Evolutionary conservation across 2,329 filamentous ascomycete species (phyloP), one percentile per base, ranked within the genome.

Genomic region (Trichothecium roseum): DNA sequence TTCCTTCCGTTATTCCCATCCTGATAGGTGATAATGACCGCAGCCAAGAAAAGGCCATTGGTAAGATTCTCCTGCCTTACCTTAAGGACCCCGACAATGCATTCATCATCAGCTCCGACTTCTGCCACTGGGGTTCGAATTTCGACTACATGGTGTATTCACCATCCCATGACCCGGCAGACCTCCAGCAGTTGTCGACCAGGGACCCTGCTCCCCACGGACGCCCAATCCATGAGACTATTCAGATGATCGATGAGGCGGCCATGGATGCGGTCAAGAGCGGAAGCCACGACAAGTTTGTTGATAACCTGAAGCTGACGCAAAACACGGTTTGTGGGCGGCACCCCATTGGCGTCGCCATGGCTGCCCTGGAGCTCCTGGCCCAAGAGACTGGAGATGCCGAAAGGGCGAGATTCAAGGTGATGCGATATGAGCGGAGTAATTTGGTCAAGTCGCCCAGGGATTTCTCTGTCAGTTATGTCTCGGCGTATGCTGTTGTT

Each of bases 391-490:
- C 59, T 28, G 52, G 55, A n/a, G 47, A 60, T 18, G 32, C n/a
- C 5, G 28, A 32, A 3, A 42, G 57, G 9, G 55, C 49, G 5
- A 68, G 63, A 45, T 93, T 96, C 57, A 76, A 72, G 47, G 86
- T 96, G 49, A 69, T 94, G 37, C 69, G 82, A 49, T 98, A 98
- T 56, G 80, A 94, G 53, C 74, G 88, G 40, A 98, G 89, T 59
- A 79, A 76, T 40, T 63, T 93, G 55, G 82, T 83, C 4, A 66
- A 72, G 44, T 66, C 68, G 20, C 65, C 80, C 1, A 57, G 53
- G 13, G 85, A 94, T 43, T 91, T 79, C 45, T 95, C 88, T 47
- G 91, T 98, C 35, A 95, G 88, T 60, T 98, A 98, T 57, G 87
- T 84, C 3, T 89, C 88, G 54, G 91, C 87, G 4, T 94, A 91